Base-by-base conservation (phyloP, 192 early-diverging fungal genomes). In the Radiomyces spectabilis region DNA sequence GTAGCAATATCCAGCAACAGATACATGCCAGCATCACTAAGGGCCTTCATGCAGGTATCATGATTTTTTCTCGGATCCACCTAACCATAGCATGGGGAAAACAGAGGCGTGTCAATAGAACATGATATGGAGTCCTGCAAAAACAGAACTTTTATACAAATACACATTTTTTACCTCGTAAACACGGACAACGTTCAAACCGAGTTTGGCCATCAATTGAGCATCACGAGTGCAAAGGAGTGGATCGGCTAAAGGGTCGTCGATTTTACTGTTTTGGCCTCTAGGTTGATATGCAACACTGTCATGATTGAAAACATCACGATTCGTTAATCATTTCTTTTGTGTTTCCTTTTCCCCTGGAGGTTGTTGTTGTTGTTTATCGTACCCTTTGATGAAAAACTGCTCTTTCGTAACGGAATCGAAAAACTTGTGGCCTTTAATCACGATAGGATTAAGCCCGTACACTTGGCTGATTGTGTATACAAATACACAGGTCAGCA, bases 341-440 rank as follows among this genome's bases (percentile, higher is more conserved):
- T 41, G 13, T 41, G 22, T 35, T 29, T 8, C 29, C n/a, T 41
- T 18, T 21, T 16, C 5, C 15, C 26, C 18, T 26, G 42, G 16
- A 48, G 24, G 12, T 21, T 48, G 24, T 48, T 48, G 15, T 6
- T 4, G 22, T 24, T 22, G 22, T 47, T 47, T 8, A 30, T 47
- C 5, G 22, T 57, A 57, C 55, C 81, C 83, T 61, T 83, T 84
- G 76, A 84, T 63, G 48, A 79, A 84, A 70, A 88, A 85, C 68
- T 88, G 81, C 26, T 81, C 71, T 55, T 83, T 80, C 4, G 79
- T 80, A 39, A 81, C 77, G 9, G 68, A 70, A 61, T 85, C 75
- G 65, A 84, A 88, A 57, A 79, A 84, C 67, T 83, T 85, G 55
- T 72, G 65, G 53, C 79, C 81, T 61, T 85, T 85, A 60, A 81